Conservation (phyloP, 768 basidiomycete genomes). For the Lepiota venenata region DNA sequence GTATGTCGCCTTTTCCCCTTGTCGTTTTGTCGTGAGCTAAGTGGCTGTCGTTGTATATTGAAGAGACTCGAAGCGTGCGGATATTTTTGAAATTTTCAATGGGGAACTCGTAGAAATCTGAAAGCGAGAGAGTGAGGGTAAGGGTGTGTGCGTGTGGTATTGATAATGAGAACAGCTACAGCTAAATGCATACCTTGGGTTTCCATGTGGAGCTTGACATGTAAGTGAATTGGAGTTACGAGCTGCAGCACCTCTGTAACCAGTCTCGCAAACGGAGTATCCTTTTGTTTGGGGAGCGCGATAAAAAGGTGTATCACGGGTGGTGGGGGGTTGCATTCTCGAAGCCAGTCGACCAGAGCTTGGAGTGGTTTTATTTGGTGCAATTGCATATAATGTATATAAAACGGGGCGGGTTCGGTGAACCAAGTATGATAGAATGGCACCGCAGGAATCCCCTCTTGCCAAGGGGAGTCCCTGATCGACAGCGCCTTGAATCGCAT, state of each 20-base stretch:
- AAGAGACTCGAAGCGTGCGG: background rate
- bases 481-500: constrained; percentile 2
- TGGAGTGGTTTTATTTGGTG: background rate
- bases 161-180: no score
- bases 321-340: background rate
- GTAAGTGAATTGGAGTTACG: constrained; percentile 4
- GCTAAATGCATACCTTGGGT: background rate
- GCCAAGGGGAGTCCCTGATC: background rate
- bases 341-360: background rate
- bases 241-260: background rate
- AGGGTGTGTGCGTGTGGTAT: background rate
- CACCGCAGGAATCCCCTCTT: background rate
- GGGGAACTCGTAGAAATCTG: background rate
- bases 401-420: background rate
- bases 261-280: background rate
- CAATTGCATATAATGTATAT: constrained; percentile 6
- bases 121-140: no score
- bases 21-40: background rate
- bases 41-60: constrained; percentile 1
- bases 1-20: background rate
- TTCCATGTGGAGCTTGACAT: background rate
- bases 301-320: constrained; percentile 1
- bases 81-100: background rate
- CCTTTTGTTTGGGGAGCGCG: background rate
- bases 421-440: background rate